These are phyloP conservation scores for Leptoxyphium fumago DNA, from an alignment of 2,329 filamentous ascomycete species.

Conservation along the genomic window DNA sequence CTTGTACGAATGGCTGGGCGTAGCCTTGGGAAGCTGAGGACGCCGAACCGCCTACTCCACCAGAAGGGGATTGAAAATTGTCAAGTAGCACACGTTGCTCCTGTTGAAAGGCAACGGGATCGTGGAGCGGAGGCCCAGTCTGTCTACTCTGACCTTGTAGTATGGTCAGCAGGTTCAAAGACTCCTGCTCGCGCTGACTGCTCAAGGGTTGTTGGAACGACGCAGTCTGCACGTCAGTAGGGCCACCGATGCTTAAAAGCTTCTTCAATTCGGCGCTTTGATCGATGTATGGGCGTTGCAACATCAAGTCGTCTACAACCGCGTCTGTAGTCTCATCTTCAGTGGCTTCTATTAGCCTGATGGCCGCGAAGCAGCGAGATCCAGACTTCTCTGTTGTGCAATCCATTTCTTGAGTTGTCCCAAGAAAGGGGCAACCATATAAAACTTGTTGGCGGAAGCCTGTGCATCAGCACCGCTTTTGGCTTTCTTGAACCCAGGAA, in stretches of 20 bases:
- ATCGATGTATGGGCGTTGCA: conserved; percentile 1
- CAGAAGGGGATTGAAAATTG: no score
- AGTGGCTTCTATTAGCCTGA: conserved; percentile 5
- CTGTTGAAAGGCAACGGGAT: no score
- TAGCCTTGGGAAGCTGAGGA: no score
- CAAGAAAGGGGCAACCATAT: conserved; percentile 93
- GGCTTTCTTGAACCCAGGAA: conserved; percentile 65
- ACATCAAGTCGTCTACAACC: conserved; percentile 2
- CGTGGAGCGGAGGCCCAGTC: no score
- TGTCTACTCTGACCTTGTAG: not conserved
- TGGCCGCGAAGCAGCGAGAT: conserved; percentile 18
- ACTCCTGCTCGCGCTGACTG: not conserved
- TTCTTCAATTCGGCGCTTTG: conserved; percentile 33
- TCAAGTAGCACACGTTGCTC: no score
- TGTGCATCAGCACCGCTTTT: conserved; percentile 43
- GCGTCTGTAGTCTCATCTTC: conserved; percentile 7
- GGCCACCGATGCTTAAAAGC: conserved; percentile 27
- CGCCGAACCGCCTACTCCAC: no score
- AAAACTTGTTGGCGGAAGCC: conserved; percentile 73
- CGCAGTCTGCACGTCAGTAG: not conserved
- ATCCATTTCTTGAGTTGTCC: conserved; percentile 82
- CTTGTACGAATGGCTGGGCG: no score
- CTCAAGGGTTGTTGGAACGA: no score
- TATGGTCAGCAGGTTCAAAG: not conserved
- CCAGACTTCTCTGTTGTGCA: conserved; percentile 63